These are phyloP conservation scores for Lotmaria passim DNA, from an alignment of 208 protist species.

Conservation along the genomic window DNA sequence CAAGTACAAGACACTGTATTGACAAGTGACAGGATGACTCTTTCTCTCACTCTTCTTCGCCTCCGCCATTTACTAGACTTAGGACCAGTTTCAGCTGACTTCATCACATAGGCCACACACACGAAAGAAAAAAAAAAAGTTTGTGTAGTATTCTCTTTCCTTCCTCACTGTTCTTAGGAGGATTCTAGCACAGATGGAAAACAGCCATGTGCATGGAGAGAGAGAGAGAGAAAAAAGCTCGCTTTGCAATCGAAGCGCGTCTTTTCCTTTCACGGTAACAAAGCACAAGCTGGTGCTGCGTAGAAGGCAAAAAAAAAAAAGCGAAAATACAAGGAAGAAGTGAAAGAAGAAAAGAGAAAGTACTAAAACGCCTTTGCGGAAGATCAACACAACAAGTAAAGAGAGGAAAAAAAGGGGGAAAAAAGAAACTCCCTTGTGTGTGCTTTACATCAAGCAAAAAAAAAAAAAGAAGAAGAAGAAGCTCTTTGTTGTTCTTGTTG, in stretches of 20 bases:
- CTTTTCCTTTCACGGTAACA: neutral
- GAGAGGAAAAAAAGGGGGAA: conserved; percentile 5
- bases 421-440: neutral
- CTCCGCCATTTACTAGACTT: no score
- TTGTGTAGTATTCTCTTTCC: neutral
- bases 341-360: conserved; percentile 1
- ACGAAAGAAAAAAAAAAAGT: neutral
- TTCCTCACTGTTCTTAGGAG: neutral
- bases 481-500: neutral
- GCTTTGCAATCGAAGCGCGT: no score
- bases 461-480: conserved; percentile 3
- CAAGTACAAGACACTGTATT: no score
- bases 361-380: neutral
- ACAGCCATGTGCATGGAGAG: no score
- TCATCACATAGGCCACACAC: no score
- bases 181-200: no score
- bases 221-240: no score
- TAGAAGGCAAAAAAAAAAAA: neutral
- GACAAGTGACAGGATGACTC: no score
- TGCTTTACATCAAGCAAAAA: neutral
- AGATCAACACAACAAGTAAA: no score
- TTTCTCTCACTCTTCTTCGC: no score
- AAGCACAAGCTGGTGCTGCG: neutral
- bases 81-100: no score
- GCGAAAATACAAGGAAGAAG: conserved; percentile 1